Evolutionary conservation across 2,329 filamentous ascomycete species (phyloP), one percentile per base, ranked within the genome.

Genomic region (Neofusicoccum sp.): DNA sequence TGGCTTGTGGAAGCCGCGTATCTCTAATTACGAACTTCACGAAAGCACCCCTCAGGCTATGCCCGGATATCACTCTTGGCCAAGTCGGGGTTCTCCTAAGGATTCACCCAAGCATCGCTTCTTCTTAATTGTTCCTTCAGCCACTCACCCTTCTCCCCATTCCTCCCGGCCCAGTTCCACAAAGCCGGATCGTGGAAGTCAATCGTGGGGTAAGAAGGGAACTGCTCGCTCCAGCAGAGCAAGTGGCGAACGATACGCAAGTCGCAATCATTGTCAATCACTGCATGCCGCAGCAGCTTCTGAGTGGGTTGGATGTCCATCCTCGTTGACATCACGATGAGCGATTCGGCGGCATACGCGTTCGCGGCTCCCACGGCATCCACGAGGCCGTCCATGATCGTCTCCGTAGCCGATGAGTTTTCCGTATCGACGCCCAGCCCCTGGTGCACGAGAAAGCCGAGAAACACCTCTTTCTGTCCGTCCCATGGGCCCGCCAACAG

Each of bases 401-500:
- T 69, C 60, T 75, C 73, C 1, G 72, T 69, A 3, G 72, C 68
- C 64, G 72, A 67, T 28, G 67, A 71, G 6, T 65, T 67, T 44
- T 70, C 63, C 72, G 70, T 73, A 41, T 75, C 72, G 40, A 75
- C 68, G 62, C 71, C 68, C 1, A 71, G 71, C 20, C 63, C 66
- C n/a, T 73, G 58, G 16, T 68, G 68, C 4, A 74, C 72, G 16
- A 75, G 62, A 1, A 73, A 68, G 40, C 73, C 74, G 5, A 75
- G 67, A 20, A 74, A 44, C 3, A 65, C 66, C 6, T 67, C 65
- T 43, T 74, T 73, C 5, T 66, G 67, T 7, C 63, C 60, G 0
- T 68, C 68, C 69, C 70, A 75, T 1, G 72, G 71, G 1, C 72
- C 72, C 61, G 70, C 71, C n/a, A 75, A 63, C 31, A 75, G 59